Conservation (phyloP, 257 asterid genomes). For the Rubia yunnanensis region DNA sequence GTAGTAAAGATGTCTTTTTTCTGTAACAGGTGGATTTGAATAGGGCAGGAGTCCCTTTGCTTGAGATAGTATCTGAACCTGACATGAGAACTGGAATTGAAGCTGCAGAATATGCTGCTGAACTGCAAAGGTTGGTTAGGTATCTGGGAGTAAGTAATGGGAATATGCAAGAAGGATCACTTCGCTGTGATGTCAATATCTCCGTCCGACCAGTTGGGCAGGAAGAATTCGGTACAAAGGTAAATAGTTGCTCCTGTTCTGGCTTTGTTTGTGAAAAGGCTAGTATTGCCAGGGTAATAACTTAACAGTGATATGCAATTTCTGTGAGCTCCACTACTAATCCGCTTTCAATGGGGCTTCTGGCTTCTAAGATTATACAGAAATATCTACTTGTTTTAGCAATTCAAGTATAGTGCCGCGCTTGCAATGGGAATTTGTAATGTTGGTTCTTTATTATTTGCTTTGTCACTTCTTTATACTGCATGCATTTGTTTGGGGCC, state of each 20-base stretch:
- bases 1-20: neutral
- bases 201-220: conserved; percentile 91
- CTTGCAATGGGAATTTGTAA: neutral
- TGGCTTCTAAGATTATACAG: neutral
- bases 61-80: conserved; percentile 97
- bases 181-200: conserved; percentile 94
- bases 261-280: neutral
- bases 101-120: conserved; percentile 97
- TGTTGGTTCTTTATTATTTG: conserved; percentile 1
- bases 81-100: conserved; percentile 97
- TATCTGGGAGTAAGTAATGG: conserved; percentile 94
- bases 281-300: neutral
- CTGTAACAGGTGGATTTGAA: conserved; percentile 81
- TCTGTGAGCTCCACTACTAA: neutral
- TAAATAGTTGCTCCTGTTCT: conserved; percentile 11
- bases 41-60: conserved; percentile 98
- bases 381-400: neutral
- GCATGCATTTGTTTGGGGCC: neutral
- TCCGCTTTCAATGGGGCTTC: too few relatives aligned
- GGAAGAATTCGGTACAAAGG: conserved; percentile 90
- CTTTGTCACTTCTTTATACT: neutral
- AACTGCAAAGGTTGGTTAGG: conserved; percentile 88
- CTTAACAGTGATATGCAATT: neutral
- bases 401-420: neutral
- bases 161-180: conserved; percentile 97